Percentiles rank a stretch among this genome's conserved stretches.
These are phyloP conservation scores for Scedosporium apiospermum DNA, from an alignment of 2,329 filamentous ascomycete genomes.

Conservation along the genomic window DNA sequence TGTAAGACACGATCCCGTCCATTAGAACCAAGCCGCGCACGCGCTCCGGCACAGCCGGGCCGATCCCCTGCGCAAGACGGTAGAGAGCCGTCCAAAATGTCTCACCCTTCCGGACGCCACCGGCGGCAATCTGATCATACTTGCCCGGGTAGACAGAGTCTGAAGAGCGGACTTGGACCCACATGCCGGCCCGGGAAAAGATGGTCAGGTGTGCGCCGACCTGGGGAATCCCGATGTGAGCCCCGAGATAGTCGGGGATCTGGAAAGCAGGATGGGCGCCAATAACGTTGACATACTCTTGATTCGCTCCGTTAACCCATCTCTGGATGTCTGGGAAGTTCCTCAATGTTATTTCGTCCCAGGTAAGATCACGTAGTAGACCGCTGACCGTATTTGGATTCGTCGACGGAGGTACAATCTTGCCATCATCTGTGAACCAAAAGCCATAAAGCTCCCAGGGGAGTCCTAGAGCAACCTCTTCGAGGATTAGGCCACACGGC, in stretches of 20 bases:
- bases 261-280: not conserved
- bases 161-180: not conserved
- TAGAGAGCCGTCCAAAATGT: too few species aligned
- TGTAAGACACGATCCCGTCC: not conserved
- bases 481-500: too few species aligned
- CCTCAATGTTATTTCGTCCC: too few species aligned
- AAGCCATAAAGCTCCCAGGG: too few species aligned
- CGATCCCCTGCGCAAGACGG: too few species aligned
- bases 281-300: not conserved
- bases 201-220: not conserved
- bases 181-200: not conserved
- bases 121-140: not conserved
- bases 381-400: too few species aligned
- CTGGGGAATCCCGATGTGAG: not conserved
- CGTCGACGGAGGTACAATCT: too few species aligned
- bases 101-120: not conserved
- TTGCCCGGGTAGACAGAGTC: not conserved
- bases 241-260: not conserved
- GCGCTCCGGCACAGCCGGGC: too few species aligned
- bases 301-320: not conserved
- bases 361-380: too few species aligned
- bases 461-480: too few species aligned
- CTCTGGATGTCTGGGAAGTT: not conserved
- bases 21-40: too few species aligned
- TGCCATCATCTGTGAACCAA: too few species aligned